Base-by-base conservation (phyloP, 2,329 filamentous ascomycete genomes). In the Fusarium clavum region DNA sequence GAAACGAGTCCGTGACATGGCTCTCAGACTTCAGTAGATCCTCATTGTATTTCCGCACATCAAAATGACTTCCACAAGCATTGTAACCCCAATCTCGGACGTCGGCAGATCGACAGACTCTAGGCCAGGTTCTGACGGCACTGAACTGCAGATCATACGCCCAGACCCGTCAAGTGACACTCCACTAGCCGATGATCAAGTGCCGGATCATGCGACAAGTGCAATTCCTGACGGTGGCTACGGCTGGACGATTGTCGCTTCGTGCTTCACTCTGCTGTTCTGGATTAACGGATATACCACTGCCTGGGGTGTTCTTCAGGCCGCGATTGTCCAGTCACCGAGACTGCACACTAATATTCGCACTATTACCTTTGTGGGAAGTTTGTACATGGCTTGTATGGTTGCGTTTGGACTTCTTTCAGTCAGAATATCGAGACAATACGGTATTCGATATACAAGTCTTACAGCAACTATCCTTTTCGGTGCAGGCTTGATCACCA, bases 221-320 rank as follows among this genome's bases (percentile, higher is more conserved):
- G 59, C 40, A 4, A 58, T 64, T 34, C 62, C 62, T 0, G 56
- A 67, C 27, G 64, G 62, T 1, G 64, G 56, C 1, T 67, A 67
- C 6, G 64, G 64, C 5, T 67, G 64, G 62, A 56, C 48, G 2
- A 51, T 67, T 16, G 45, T 67, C 8, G 38, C 34, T 1, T 43
- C 32, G 0, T 67, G 62, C 5, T 67, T 61, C 2, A n/a, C 18
- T 40, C 24, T 55, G 0, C 3, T 56, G 0, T 67, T 67, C 3
- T 67, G 62, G 64, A 61, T 67, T 13, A 61, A 67, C 1, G 44
- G 30, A 0, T 67, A 53, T 7, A 51, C 62, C 0, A 48, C 34
- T 1, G 38, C 62, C 0, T 67, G 64, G 64, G 64, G 64, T 4
- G 44, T 67, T 2, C 9, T 67, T 1, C 62, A 67, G 13, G 56